These are phyloP conservation scores for Thuja plicata DNA, from an alignment of 83 land plant species.

Conservation along the genomic window DNA sequence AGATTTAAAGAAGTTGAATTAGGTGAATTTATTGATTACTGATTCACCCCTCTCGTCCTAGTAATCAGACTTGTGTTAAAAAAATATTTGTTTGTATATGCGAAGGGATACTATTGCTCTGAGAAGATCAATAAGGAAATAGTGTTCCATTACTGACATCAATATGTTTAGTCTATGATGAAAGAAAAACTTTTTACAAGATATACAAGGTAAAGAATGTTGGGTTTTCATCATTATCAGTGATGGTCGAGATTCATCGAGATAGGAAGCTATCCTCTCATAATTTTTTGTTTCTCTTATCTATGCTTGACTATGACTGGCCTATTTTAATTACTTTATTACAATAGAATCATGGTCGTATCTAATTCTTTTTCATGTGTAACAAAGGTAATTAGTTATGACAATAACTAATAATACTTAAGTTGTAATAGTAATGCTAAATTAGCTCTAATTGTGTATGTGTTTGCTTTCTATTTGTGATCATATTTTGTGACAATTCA, in stretches of 20 bases:
- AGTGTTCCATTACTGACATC: neutral
- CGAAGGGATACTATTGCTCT: neutral
- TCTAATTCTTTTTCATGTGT: neutral
- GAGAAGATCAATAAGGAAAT: neutral
- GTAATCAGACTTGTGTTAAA: too few relatives aligned
- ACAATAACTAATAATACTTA: neutral
- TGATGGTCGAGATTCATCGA: slow-evolving; percentile 4
- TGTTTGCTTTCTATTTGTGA: neutral
- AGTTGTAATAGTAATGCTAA: neutral
- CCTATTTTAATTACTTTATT: neutral
- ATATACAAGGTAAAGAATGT: neutral
- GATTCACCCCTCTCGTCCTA: too few relatives aligned
- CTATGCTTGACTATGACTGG: neutral
- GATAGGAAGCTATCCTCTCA: slow-evolving; percentile 30
- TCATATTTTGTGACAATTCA: neutral
- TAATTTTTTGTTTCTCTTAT: neutral
- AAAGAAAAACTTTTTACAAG: neutral
- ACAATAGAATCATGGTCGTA: neutral
- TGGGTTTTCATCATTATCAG: neutral
- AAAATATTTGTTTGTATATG: neutral
- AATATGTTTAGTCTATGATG: neutral
- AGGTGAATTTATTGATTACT: too few relatives aligned
- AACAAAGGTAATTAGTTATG: neutral
- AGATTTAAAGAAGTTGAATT: too few relatives aligned
- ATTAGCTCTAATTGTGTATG: neutral